Evolutionary conservation across 345 rosid genomes (phyloP).

Genomic region (Melaleuca alternifolia): DNA sequence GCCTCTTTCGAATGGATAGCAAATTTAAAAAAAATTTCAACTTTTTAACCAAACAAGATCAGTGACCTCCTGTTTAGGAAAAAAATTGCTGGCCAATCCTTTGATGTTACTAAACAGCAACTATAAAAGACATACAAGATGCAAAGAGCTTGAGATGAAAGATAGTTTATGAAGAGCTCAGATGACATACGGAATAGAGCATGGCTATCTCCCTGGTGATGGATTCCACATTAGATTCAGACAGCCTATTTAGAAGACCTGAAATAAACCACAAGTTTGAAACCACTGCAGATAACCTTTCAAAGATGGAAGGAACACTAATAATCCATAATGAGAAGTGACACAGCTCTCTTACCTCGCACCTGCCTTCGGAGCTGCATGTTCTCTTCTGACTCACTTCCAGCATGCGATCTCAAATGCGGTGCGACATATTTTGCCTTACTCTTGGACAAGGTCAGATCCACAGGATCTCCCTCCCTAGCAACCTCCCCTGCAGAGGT

Average conservation of each 20-base stretch:
- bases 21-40: neutral
- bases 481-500: slow-evolving; percentile 7
- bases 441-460: slow-evolving; percentile 7
- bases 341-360: slow-evolving; percentile 45
- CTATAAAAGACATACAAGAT: neutral
- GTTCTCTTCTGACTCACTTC: slow-evolving; percentile 59
- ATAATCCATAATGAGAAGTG: neutral
- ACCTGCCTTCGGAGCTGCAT: slow-evolving; percentile 53
- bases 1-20: neutral
- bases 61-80: neutral
- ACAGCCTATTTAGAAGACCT: slow-evolving; percentile 80
- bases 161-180: neutral
- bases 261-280: slow-evolving; percentile 13
- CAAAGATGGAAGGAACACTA: neutral
- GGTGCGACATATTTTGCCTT: slow-evolving; percentile 63
- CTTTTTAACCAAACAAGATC: neutral
- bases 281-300: neutral
- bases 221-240: slow-evolving; percentile 85
- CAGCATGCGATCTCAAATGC: slow-evolving; percentile 44
- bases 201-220: slow-evolving; percentile 64
- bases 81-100: neutral
- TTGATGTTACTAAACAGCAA: neutral
- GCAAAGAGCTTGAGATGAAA: neutral
- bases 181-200: slow-evolving; percentile 48
- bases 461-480: slow-evolving; percentile 11